These are phyloP conservation scores for Neopestalotiopsis rosae DNA, from an alignment of 2,329 filamentous ascomycete species.

Conservation along the genomic window DNA sequence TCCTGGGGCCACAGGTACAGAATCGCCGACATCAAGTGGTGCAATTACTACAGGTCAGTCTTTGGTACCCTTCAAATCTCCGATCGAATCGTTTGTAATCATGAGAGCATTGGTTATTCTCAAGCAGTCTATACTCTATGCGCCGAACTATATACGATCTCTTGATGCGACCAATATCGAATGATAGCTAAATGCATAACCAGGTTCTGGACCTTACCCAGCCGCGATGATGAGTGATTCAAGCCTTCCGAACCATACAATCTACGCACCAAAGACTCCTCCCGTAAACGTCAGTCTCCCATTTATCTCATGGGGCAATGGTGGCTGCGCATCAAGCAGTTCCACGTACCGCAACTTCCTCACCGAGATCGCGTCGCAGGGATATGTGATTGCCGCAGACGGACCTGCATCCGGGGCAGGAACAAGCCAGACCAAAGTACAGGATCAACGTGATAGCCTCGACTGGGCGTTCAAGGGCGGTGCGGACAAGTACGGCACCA, in stretches of 20 bases:
- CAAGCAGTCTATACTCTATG: too few species aligned
- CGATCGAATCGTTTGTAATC: too few species aligned
- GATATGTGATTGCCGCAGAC: conserved; percentile 29
- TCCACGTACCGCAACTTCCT: conserved; percentile 28
- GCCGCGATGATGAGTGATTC: conserved; percentile 24
- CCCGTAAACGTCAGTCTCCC: conserved; percentile 22
- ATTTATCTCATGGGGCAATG: conserved; percentile 29
- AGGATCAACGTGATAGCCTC: conserved; percentile 22
- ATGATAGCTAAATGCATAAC: neutral
- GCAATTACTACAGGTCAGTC: conserved; percentile 3
- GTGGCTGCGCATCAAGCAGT: conserved; percentile 27
- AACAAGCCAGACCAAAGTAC: conserved; percentile 24
- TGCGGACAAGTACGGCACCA: conserved; percentile 27
- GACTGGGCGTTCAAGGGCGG: conserved; percentile 25
- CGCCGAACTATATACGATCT: neutral
- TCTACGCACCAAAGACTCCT: conserved; percentile 26
- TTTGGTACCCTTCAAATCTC: neutral
- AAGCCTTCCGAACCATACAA: conserved; percentile 26
- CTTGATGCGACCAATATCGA: neutral
- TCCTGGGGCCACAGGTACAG: conserved; percentile 23
- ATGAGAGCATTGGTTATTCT: too few species aligned
- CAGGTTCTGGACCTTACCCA: conserved; percentile 27
- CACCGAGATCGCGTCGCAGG: conserved; percentile 29
- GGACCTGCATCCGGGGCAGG: conserved; percentile 22
- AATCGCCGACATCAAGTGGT: conserved; percentile 19